Conservation (phyloP, 2,329 filamentous ascomycete species). For the Pseudovirgaria hyperparasitica region DNA sequence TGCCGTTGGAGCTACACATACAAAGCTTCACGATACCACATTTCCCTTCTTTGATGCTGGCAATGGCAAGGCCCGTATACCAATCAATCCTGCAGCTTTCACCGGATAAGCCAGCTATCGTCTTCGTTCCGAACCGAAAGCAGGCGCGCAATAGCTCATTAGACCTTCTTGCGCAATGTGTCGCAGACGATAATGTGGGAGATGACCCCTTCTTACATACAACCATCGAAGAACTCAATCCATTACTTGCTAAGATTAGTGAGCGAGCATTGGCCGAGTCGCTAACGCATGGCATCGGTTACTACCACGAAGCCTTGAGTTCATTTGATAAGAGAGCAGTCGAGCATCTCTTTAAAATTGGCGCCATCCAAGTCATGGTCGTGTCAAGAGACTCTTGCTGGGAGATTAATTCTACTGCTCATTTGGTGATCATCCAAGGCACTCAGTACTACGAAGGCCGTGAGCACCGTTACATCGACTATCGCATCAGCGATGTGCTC, state of each 20-base stretch:
- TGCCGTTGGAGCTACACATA: slow-evolving; percentile 85
- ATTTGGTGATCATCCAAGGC: slow-evolving; percentile 91
- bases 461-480: slow-evolving; percentile 95
- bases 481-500: slow-evolving; percentile 81
- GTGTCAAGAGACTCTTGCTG: slow-evolving; percentile 86
- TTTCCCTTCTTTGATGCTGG: slow-evolving; percentile 95
- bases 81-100: slow-evolving; percentile 80
- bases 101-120: slow-evolving; percentile 73
- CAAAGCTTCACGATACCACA: slow-evolving; percentile 94
- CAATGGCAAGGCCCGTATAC: slow-evolving; percentile 94
- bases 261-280: slow-evolving; percentile 82
- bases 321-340: slow-evolving; percentile 86
- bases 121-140: slow-evolving; percentile 89
- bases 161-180: slow-evolving; percentile 76
- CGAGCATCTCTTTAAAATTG: slow-evolving; percentile 77
- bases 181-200: slow-evolving; percentile 77
- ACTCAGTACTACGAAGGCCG: slow-evolving; percentile 96
- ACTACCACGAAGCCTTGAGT: slow-evolving; percentile 90
- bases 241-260: slow-evolving; percentile 69
- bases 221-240: slow-evolving; percentile 66
- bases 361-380: slow-evolving; percentile 76
- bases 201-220: slow-evolving; percentile 90
- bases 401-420: slow-evolving; percentile 80
- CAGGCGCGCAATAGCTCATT: slow-evolving; percentile 79
- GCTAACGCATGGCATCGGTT: slow-evolving; percentile 85